Evolutionary conservation across 345 rosid species (phyloP), one percentile per base, ranked within the genome.

Genomic region (Kandelia obovata): DNA sequence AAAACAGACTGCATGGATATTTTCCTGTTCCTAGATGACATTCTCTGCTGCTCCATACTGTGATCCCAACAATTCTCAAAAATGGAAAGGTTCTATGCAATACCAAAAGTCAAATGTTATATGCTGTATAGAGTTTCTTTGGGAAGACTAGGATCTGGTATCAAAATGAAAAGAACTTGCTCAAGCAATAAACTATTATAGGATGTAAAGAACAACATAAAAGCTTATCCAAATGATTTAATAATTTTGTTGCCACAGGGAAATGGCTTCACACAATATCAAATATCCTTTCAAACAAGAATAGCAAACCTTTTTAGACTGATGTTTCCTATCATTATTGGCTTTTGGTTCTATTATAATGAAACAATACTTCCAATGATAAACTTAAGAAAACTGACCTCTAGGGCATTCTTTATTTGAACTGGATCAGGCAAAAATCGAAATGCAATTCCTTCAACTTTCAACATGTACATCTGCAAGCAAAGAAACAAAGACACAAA

Each of bases 391-490:
- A 21, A 69, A 75, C 88, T 31, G 71, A 94, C 98, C 96, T 94
- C 92, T 61, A 91, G 61, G 16, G 97, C 97, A 74, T 94, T 88
- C 87, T 84, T 94, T 83, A 89, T 86, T 75, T 91, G 98, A 72
- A 90, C 84, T 11, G 96, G 97, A 82, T 94, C 97, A 6, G 95
- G 97, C 82, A 89, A 70, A 84, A 94, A 94, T 30, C 97, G 87
- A 74, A 94, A 94, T 8, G 97, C 91, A 79, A 94, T 89, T 62
- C 98, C 97, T 74, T 91, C 97, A 16, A 91, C 96, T 84, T 94
- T 94, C 79, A 91, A 70, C 84, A 84, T 80, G 81, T 88, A 94
- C 7, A 91, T 94, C 97, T 91, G 80, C 15, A 62, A 73, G 17
- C 49, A 43, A 13, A 43, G 17, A 43, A 43, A 43, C 13, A 19